Conservation (phyloP, 108 stramenopile species). For the Schizochytrium sp. region DNA sequence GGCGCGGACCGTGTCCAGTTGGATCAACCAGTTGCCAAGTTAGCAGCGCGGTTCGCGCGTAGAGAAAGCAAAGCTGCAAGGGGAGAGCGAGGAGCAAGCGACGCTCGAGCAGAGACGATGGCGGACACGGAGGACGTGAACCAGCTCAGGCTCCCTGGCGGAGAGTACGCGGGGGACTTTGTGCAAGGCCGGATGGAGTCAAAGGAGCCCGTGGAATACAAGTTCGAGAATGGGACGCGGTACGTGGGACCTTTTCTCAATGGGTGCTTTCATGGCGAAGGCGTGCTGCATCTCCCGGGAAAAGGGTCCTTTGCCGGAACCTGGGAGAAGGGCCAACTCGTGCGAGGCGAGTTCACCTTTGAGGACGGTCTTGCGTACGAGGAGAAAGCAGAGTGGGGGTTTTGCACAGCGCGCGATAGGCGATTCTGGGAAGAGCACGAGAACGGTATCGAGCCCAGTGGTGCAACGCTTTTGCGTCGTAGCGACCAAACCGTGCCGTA, state of each 20-base stretch:
- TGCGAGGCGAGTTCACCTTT: constrained; percentile 9
- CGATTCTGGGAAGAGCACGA: neutral
- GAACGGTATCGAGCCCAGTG: neutral
- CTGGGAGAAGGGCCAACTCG: constrained; percentile 11
- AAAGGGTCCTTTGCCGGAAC: neutral
- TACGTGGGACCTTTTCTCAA: constrained; percentile 14
- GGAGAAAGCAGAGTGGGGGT: neutral
- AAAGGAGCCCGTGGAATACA: neutral
- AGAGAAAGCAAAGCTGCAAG: too few species aligned
- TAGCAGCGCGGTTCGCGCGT: too few species aligned
- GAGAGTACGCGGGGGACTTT: neutral
- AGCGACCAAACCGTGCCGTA: neutral
- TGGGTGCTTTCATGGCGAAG: neutral
- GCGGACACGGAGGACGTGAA: neutral
- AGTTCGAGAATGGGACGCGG: constrained; percentile 9
- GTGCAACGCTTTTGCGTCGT: neutral
- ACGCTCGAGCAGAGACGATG: too few species aligned
- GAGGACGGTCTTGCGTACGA: neutral
- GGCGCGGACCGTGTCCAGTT: too few species aligned
- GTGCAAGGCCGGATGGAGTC: neutral
- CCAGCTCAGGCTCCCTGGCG: neutral
- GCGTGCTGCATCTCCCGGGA: neutral
- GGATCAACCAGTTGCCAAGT: too few species aligned
- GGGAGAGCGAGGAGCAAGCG: neutral
- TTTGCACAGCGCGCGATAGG: neutral